A percentile compares a stretch with the other conserved stretches of the same genome.
phyloP scores from a whole-genome alignment of 495 filamentous ascomycete species.

The Trichocladium antarcticum region DNA sequence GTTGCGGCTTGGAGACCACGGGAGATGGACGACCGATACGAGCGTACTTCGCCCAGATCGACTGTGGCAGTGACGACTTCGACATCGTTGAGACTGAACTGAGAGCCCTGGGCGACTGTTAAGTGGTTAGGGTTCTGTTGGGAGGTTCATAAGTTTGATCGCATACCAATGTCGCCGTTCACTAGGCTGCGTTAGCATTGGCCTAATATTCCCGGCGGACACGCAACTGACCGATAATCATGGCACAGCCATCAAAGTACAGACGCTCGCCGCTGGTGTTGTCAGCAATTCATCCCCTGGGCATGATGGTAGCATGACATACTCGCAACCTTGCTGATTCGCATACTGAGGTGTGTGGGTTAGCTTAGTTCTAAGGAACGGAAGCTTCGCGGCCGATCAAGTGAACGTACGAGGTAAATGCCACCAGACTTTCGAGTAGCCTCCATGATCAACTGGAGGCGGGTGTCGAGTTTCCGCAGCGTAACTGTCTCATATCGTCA shows the following conservation, averaged over 20 bases:
- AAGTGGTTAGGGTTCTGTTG: slow-evolving; percentile 40
- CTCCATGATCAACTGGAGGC: slow-evolving; percentile 63
- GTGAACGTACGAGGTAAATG: slow-evolving; percentile 60
- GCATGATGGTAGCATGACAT: slow-evolving; percentile 32
- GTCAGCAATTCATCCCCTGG: not conserved
- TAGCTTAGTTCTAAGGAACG: not conserved
- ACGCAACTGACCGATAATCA: slow-evolving; percentile 45
- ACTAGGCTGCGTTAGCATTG: slow-evolving; percentile 17
- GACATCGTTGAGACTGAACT: slow-evolving; percentile 71
- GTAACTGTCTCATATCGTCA: slow-evolving; percentile 21
- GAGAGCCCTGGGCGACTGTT: slow-evolving; percentile 57
- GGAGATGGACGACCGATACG: slow-evolving; percentile 40
- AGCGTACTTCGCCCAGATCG: slow-evolving; percentile 66
- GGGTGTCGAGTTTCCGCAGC: slow-evolving; percentile 62
- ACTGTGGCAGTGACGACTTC: slow-evolving; percentile 74
- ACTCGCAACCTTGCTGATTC: slow-evolving; percentile 67
- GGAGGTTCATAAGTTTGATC: not conserved
- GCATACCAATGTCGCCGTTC: slow-evolving; percentile 46
- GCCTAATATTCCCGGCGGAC: not conserved
- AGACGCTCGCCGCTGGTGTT: slow-evolving; percentile 39
- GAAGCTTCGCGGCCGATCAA: too few relatives aligned
- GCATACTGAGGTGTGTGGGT: slow-evolving; percentile 10
- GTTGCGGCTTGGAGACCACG: slow-evolving; percentile 48
- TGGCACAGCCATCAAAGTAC: slow-evolving; percentile 55
- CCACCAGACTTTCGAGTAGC: slow-evolving; percentile 67